A percentile compares a stretch with the other conserved stretches of the same genome.
These are phyloP conservation scores for Neoboletus subvelutipes DNA, from an alignment of 768 basidiomycete genomes.

Conservation along the genomic window DNA sequence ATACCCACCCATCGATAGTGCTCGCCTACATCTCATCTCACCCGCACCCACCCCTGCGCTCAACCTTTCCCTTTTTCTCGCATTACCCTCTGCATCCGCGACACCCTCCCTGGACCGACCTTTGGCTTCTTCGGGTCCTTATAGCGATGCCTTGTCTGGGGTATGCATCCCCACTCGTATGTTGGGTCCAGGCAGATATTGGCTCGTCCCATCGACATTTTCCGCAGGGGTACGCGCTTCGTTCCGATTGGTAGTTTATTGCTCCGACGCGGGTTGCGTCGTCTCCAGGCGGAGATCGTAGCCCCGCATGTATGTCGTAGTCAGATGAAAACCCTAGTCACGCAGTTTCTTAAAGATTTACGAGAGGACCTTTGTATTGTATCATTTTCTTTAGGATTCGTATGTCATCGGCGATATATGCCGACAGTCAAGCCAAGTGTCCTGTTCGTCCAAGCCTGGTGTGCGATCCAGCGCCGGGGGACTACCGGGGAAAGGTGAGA, in stretches of 20 bases:
- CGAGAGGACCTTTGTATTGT: not conserved
- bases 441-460: not conserved
- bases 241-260: conserved; percentile 65
- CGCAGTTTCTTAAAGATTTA: not conserved
- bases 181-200: conserved; percentile 62
- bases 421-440: not conserved
- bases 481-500: conserved; percentile 37
- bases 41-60: conserved; percentile 45
- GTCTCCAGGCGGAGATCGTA: conserved; percentile 13
- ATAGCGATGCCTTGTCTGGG: conserved; percentile 72
- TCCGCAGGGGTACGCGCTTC: conserved; percentile 51
- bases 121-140: conserved; percentile 74
- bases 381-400: not conserved
- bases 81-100: conserved; percentile 14
- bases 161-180: conserved; percentile 56
- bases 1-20: conserved; percentile 38
- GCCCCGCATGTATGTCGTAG: not conserved
- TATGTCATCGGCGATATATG: not conserved
- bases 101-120: conserved; percentile 35
- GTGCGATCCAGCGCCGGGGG: not conserved
- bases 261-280: conserved; percentile 36
- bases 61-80: conserved; percentile 60
- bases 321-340: not conserved
- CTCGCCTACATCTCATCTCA: conserved; percentile 64
- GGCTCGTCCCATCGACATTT: conserved; percentile 73